A percentile compares a stretch with the other conserved stretches of the same genome.
Conservation (phyloP, 176 grass and related monocot species). For the Hordeum vulgare region MorexV3_pseudomolecules_assembly NC_058521.1:605502348-605502847, state of each 20-base stretch:
- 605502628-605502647: constrained; percentile 33
- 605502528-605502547: constrained; percentile 41
- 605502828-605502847: background rate
- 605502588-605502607: constrained; percentile 33
- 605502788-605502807: constrained; percentile 94
- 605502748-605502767: constrained; percentile 68
- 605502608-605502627: background rate
- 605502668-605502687: constrained; percentile 25
- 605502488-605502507: background rate
- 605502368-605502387: constrained; percentile 12
- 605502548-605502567: background rate
- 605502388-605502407: background rate
- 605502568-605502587: background rate
- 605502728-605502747: constrained; percentile 75
- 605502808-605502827: background rate
- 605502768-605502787: constrained; percentile 73
- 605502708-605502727: constrained; percentile 81
- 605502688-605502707: constrained; percentile 60
- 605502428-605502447: background rate
- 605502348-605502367: constrained; percentile 10
- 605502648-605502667: constrained; percentile 34
- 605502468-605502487: constrained; percentile 56
- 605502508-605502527: constrained; percentile 61
- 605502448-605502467: constrained; percentile 41
- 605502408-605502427: background rate